A percentile compares a stretch with the other conserved stretches of the same genome.
Evolutionary conservation across 768 basidiomycete genomes (phyloP).

Genomic region (Hericium erinaceus): DNA sequence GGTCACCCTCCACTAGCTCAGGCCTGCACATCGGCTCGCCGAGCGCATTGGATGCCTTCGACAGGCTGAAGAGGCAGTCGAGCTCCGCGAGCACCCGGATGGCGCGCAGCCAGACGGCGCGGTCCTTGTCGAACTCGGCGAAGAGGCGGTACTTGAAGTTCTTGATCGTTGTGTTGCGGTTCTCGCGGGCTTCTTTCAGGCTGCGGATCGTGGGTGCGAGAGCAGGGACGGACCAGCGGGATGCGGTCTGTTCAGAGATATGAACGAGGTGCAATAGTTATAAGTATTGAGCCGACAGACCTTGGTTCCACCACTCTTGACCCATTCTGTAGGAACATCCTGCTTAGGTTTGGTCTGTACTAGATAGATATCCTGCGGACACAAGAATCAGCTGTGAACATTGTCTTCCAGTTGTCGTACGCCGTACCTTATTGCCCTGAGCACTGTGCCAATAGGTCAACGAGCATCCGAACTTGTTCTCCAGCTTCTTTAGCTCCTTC

Average conservation of each 20-base stretch:
- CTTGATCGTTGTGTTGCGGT: constrained; percentile 68
- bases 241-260: constrained; percentile 40
- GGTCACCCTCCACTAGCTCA: constrained; percentile 70
- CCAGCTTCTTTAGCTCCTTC: constrained; percentile 51
- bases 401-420: not conserved
- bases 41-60: constrained; percentile 80
- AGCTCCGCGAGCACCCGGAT: constrained; percentile 85
- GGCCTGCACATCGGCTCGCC: constrained; percentile 95
- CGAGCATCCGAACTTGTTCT: constrained; percentile 54
- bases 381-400: not conserved
- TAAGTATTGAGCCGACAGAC: constrained; percentile 26
- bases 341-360: constrained; percentile 58
- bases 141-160: constrained; percentile 75
- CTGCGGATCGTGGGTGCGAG: constrained; percentile 63
- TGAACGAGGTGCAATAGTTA: not conserved
- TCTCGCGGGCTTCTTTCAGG: constrained; percentile 92
- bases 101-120: constrained; percentile 72
- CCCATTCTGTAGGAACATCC: constrained; percentile 77
- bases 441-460: constrained; percentile 70
- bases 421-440: constrained; percentile 64
- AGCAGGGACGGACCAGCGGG: constrained; percentile 71
- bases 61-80: constrained; percentile 91
- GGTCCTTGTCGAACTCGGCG: constrained; percentile 75
- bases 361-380: constrained; percentile 75
- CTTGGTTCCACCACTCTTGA: constrained; percentile 72